A percentile compares a stretch with the other conserved stretches of the same genome.
phyloP scores from a whole-genome alignment of 106 monocot genomes.

The Agapanthus africanus region DNA sequence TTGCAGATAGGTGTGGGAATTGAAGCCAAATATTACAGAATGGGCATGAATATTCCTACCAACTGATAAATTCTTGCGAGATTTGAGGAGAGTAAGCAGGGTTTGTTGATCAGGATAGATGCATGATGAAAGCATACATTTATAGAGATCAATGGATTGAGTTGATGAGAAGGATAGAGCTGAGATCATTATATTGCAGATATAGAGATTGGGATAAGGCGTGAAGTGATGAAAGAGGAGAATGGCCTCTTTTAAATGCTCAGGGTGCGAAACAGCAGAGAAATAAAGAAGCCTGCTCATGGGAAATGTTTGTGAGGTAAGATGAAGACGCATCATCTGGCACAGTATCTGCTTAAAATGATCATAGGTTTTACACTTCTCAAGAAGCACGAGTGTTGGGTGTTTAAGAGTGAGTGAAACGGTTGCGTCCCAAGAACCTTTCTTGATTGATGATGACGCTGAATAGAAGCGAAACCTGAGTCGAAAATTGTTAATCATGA shows the following conservation, averaged over 20 bases:
- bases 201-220: conserved; percentile 51
- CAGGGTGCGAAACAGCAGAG: conserved; percentile 32
- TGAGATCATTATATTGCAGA: conserved; percentile 59
- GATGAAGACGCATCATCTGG: conserved; percentile 37
- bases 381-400: conserved; percentile 51
- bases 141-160: conserved; percentile 24
- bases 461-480: neutral
- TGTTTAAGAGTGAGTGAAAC: conserved; percentile 41
- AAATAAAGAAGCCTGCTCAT: conserved; percentile 66
- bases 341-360: conserved; percentile 59
- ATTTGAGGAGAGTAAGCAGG: conserved; percentile 41
- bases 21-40: conserved; percentile 28
- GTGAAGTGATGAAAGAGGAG: conserved; percentile 58
- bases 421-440: conserved; percentile 46
- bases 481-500: conserved; percentile 1
- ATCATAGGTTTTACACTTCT: conserved; percentile 27
- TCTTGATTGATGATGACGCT: neutral
- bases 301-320: conserved; percentile 42
- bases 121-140: conserved; percentile 26
- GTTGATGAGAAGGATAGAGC: conserved; percentile 29
- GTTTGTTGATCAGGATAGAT: conserved; percentile 46
- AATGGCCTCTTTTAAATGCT: conserved; percentile 20
- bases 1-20: conserved; percentile 27
- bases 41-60: conserved; percentile 40
- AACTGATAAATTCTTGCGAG: conserved; percentile 9